phyloP scores from a whole-genome alignment of 2,329 filamentous ascomycete species.

The Taxawa tesnikishii region DNA sequence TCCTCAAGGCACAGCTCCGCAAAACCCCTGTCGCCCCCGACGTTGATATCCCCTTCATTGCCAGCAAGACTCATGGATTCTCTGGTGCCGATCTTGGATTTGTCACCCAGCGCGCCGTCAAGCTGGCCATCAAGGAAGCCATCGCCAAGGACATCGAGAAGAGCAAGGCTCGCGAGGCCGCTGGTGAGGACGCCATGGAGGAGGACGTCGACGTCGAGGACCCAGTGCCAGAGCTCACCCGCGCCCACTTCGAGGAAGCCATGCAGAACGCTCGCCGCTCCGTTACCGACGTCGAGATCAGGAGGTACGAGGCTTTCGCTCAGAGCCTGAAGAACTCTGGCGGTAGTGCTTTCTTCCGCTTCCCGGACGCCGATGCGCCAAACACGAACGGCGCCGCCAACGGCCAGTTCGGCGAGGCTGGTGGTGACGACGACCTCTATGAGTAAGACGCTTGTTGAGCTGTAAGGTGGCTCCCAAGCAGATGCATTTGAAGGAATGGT shows the following conservation, averaged over 20 bases:
- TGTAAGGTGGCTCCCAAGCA: too few species aligned
- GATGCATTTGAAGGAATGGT: background rate
- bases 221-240: conserved; percentile 89
- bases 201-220: conserved; percentile 68
- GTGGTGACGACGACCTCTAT: conserved; percentile 79
- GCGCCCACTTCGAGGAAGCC: conserved; percentile 95
- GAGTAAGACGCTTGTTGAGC: conserved; percentile 49
- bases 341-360: conserved; percentile 88
- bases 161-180: conserved; percentile 75
- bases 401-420: conserved; percentile 10
- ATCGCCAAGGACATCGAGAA: conserved; percentile 84
- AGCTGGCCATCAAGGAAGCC: conserved; percentile 97
- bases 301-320: conserved; percentile 94
- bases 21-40: conserved; percentile 89
- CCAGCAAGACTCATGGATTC: conserved; percentile 95
- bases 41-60: conserved; percentile 83
- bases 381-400: conserved; percentile 5
- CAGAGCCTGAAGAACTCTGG: conserved; percentile 99
- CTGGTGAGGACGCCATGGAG: conserved; percentile 71
- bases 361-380: conserved; percentile 43
- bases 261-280: conserved; percentile 92
- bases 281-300: conserved; percentile 92
- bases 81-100: conserved; percentile 99
- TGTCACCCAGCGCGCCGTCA: conserved; percentile 96
- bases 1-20: conserved; percentile 90